Percentiles rank a stretch among this genome's conserved stretches.
Conservation (phyloP, 2,329 filamentous ascomycete species). For the Xylaria sp. region DNA sequence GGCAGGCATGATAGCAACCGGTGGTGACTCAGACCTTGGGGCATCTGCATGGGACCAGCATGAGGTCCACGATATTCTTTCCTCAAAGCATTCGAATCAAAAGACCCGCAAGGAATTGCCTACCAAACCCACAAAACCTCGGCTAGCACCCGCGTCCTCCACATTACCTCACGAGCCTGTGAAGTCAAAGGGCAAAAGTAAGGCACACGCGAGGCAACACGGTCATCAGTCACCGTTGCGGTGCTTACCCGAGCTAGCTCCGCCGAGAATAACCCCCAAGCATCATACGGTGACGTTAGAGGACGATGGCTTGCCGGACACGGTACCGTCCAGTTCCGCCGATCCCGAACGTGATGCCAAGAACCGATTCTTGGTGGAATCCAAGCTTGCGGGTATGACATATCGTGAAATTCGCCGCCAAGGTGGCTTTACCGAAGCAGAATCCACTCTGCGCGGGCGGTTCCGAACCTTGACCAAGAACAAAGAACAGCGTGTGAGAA, state of each 20-base stretch:
- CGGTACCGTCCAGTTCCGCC: constrained; percentile 3
- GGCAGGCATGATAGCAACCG: constrained; percentile 24
- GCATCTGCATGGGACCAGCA: constrained; percentile 35
- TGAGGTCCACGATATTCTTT: constrained; percentile 25
- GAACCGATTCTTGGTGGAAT: constrained; percentile 63
- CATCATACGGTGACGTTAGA: constrained; percentile 7
- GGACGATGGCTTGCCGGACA: background rate
- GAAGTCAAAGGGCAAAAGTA: constrained; percentile 33
- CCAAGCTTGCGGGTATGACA: constrained; percentile 65
- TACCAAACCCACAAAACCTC: constrained; percentile 39
- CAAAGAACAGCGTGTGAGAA: constrained; percentile 69
- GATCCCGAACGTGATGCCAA: constrained; percentile 48
- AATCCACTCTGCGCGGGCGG: constrained; percentile 77
- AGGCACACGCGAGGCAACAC: constrained; percentile 15
- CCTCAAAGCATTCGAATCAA: constrained; percentile 29
- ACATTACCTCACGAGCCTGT: constrained; percentile 7
- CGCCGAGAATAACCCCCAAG: constrained; percentile 26
- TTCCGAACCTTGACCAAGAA: constrained; percentile 72
- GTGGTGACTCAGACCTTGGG: constrained; percentile 37
- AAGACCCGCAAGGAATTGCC: constrained; percentile 45
- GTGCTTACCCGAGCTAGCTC: constrained; percentile 20
- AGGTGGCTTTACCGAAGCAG: constrained; percentile 69
- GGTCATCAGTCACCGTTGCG: constrained; percentile 21
- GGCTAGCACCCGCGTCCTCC: constrained; percentile 22
- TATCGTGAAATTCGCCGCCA: constrained; percentile 70